Conservation (phyloP, 169 alveolate species). For the Ichthyophthirius multifiliis region DNA sequence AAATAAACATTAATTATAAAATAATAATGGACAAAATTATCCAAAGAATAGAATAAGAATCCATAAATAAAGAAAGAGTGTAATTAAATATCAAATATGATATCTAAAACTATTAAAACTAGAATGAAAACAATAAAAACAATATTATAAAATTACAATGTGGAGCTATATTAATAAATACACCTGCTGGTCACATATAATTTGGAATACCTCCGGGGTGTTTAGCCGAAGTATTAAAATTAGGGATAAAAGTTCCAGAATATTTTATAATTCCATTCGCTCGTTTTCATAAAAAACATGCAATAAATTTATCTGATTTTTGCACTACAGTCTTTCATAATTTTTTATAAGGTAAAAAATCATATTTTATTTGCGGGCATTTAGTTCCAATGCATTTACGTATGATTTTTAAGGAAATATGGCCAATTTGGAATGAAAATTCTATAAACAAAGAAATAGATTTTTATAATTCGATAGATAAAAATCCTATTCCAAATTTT, state of each 20-base stretch:
- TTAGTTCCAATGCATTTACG: not conserved
- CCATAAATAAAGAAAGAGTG: too few relatives aligned
- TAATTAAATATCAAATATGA: too few relatives aligned
- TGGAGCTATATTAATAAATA: constrained; percentile 7
- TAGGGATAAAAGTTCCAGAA: not conserved
- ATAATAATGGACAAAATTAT: too few relatives aligned
- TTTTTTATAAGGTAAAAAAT: not conserved
- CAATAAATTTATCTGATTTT: constrained; percentile 7
- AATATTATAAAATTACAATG: not conserved
- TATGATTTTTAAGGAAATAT: not conserved
- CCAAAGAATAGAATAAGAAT: too few relatives aligned
- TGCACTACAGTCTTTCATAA: not conserved
- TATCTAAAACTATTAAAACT: not conserved
- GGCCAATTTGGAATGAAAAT: not conserved
- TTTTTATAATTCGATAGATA: constrained; percentile 13
- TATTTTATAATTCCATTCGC: not conserved
- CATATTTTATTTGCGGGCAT: constrained; percentile 13
- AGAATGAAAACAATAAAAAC: not conserved
- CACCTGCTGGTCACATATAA: constrained; percentile 9
- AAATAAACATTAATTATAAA: too few relatives aligned
- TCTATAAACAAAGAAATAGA: not conserved
- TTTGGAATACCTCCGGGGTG: constrained; percentile 23
- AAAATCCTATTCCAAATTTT: constrained; percentile 11
- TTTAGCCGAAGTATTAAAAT: not conserved
- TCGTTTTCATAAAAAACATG: constrained; percentile 18